Conservation (phyloP, 306 rosid species). For the Medicago lupulina region DNA sequence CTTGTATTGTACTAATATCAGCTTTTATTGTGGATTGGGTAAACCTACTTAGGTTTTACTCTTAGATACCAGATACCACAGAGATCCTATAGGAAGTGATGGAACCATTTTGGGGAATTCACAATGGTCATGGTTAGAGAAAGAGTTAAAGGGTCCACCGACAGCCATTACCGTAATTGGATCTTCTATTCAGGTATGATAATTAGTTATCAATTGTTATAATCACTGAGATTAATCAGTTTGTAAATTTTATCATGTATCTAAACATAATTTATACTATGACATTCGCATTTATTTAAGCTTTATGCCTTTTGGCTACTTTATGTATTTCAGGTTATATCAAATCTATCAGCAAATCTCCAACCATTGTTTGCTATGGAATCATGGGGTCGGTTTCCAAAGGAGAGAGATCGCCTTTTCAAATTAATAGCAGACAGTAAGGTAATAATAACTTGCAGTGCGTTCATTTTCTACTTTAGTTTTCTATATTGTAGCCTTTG, state of each 20-base stretch:
- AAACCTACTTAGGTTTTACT: slow-evolving; percentile 49
- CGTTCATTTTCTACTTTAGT: slow-evolving; percentile 6
- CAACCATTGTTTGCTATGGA: slow-evolving; percentile 66
- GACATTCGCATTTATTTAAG: slow-evolving; percentile 26
- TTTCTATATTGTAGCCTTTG: slow-evolving; percentile 24
- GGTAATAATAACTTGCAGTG: slow-evolving; percentile 51
- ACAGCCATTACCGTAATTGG: slow-evolving; percentile 74
- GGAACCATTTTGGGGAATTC: slow-evolving; percentile 76
- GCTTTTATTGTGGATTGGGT: slow-evolving; percentile 17
- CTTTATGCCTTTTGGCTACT: neutral
- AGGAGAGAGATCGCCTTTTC: slow-evolving; percentile 77
- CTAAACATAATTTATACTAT: slow-evolving; percentile 8
- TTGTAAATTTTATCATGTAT: slow-evolving; percentile 3
- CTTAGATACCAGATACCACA: slow-evolving; percentile 84
- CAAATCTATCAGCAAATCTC: slow-evolving; percentile 77
- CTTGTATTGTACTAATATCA: slow-evolving; percentile 35
- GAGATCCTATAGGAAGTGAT: slow-evolving; percentile 77
- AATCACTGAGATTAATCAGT: slow-evolving; percentile 11
- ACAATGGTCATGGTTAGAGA: slow-evolving; percentile 84
- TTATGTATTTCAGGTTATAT: slow-evolving; percentile 66
- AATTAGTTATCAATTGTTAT: slow-evolving; percentile 13
- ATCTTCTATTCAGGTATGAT: slow-evolving; percentile 81
- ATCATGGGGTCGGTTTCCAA: slow-evolving; percentile 87
- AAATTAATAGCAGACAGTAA: slow-evolving; percentile 71
- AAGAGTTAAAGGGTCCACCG: slow-evolving; percentile 64